A percentile compares a stretch with the other conserved stretches of the same genome.
Evolutionary conservation across 129 eudicot genomes (phyloP).

Genomic region (Mikania micrantha): DNA sequence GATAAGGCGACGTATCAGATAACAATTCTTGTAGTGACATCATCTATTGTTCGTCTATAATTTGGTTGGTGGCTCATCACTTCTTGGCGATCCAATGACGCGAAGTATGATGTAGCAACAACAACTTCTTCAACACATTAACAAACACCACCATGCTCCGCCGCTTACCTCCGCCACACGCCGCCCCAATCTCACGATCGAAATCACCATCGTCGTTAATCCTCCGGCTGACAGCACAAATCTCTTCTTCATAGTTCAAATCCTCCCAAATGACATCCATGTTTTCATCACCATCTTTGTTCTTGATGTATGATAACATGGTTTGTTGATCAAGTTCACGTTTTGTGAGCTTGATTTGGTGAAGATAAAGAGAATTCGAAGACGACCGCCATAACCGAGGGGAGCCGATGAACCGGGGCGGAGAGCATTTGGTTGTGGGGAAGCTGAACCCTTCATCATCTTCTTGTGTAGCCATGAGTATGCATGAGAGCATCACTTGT

Average conservation of each 20-base stretch:
- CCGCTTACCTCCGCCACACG: conserved; percentile 7
- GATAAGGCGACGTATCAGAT: too few relatives aligned
- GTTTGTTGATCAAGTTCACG: background rate
- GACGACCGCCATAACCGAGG: conserved; percentile 19
- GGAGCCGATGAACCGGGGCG: conserved; percentile 19
- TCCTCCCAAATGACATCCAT: conserved; percentile 24
- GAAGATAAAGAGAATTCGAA: background rate
- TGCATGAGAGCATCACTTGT: background rate
- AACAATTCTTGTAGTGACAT: too few relatives aligned
- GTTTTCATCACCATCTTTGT: background rate
- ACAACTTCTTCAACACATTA: conserved; percentile 10
- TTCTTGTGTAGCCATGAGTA: background rate
- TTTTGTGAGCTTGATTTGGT: background rate
- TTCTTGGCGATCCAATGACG: background rate
- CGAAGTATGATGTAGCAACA: background rate
- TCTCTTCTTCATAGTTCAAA: conserved; percentile 19
- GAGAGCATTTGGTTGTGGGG: conserved; percentile 11
- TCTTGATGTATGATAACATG: background rate
- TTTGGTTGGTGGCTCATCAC: background rate
- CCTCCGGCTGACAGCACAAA: background rate
- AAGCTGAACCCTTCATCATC: conserved; percentile 1
- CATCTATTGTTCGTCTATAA: too few relatives aligned
- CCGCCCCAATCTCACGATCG: background rate
- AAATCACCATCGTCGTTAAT: background rate
- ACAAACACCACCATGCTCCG: conserved; percentile 8